These are phyloP conservation scores for Mucor irregularis DNA, from an alignment of 371 early-diverging fungal species.

Conservation along the genomic window DNA sequence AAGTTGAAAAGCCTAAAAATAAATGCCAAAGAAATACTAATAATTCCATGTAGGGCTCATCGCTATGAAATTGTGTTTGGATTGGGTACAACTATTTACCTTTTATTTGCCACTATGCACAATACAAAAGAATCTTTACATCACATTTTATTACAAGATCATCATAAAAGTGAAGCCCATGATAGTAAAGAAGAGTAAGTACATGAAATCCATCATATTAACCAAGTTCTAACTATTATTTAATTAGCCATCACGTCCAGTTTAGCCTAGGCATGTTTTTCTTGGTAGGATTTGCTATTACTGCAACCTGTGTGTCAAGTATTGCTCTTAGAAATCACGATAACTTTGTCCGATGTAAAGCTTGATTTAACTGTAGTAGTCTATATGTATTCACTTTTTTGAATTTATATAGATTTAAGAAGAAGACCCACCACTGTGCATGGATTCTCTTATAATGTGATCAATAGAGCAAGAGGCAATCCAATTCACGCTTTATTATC, in stretches of 20 bases:
- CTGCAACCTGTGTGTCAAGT: conserved; percentile 51
- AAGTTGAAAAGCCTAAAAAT: conserved; percentile 8
- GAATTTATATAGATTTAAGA: conserved; percentile 20
- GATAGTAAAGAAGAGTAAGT: conserved; percentile 31
- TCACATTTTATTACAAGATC: conserved; percentile 55
- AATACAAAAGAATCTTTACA: conserved; percentile 69
- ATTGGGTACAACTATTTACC: conserved; percentile 56
- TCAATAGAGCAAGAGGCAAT: conserved; percentile 41
- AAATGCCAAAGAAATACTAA: neutral
- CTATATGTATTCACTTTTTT: neutral
- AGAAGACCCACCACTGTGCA: conserved; percentile 41
- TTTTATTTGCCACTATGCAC: conserved; percentile 68
- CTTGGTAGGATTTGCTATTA: conserved; percentile 44
- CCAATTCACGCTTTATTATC: conserved; percentile 33
- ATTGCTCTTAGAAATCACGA: conserved; percentile 58
- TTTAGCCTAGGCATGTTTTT: conserved; percentile 41
- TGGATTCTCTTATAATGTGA: conserved; percentile 49
- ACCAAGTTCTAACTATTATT: neutral
- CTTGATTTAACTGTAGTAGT: no score
- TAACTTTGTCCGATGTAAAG: conserved; percentile 56
- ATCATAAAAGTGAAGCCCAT: conserved; percentile 38
- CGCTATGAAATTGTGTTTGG: conserved; percentile 65
- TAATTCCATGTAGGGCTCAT: conserved; percentile 41
- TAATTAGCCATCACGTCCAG: neutral
- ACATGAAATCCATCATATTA: neutral